Evolutionary conservation across 192 early-diverging fungal genomes (phyloP), one percentile per base, ranked within the genome.

Genomic region (Backusella australiensis): DNA sequence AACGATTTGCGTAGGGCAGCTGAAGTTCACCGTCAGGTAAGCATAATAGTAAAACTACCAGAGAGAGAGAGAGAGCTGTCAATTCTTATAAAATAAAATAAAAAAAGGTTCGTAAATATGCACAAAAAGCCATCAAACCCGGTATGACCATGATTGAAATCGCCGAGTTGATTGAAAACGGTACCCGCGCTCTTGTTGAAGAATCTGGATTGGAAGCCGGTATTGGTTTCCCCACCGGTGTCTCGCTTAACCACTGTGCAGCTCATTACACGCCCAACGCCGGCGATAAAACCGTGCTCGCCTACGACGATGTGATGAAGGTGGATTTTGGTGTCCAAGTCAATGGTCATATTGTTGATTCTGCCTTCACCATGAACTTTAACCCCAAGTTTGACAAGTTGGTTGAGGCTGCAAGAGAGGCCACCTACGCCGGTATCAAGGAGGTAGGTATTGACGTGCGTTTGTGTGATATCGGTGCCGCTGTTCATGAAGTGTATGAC

Each of bases 191-290:
- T 19, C 84, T 98, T 63, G 86, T 97, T 35, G 92, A 97, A 79
- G 97, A 86, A n/a, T 90, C 92, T 34, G 96, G 96, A 1, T 77
- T 97, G 35, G 92, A 93, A 76, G 81, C 94, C 5, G 92, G 96
- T 4, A 96, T 98, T 72, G 98, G 94, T 9, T 99, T 99, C 82
- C 98, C 98, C 14, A 98, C 96, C 6, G 98, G 98, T 26, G 87
- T 89, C 69, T 98, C 96, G 1, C 75, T 98, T 34, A 98, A 99
- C 80, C 90, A 98, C 77, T 94, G 94, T 74, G 98, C 98, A 9
- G 98, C 98, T 12, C 98, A 99, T 77, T 99, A 93, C 76, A 98
- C 98, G 29, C 98, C 98, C 2, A 99, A 98, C 79, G 89, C 94
- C n/a, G 97, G 98, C 8, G 97, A 99, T 76, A 93, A 90, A 72